A percentile compares a stretch with the other conserved stretches of the same genome.
These are phyloP conservation scores for Fraxinus latifolia DNA, from an alignment of 305 asterid genomes.

Conservation along the genomic window DNA sequence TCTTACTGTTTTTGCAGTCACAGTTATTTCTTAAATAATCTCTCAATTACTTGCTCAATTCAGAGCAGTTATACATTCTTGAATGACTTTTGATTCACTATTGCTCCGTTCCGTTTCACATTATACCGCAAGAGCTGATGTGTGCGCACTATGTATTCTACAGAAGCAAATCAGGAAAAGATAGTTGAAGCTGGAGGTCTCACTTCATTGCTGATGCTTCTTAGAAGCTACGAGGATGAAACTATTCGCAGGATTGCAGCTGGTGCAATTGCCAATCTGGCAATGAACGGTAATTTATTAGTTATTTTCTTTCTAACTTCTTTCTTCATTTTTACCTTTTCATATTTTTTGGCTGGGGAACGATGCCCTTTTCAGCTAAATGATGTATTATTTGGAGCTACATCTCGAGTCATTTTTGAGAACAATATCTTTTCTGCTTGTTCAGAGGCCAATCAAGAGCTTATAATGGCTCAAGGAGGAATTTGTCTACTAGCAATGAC, in stretches of 20 bases:
- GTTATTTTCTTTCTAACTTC: background rate
- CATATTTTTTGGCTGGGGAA: background rate
- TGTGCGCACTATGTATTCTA: conserved; percentile 13
- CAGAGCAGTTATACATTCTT: background rate
- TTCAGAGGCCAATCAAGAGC: conserved; percentile 92
- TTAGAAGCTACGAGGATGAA: conserved; percentile 86
- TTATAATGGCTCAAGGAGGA: conserved; percentile 97
- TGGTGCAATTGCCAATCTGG: conserved; percentile 99
- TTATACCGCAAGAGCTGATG: conserved; percentile 18
- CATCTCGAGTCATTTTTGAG: conserved; percentile 1
- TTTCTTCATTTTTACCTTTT: background rate
- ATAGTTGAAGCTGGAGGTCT: conserved; percentile 99
- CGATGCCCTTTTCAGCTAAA: background rate
- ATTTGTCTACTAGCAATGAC: conserved; percentile 75
- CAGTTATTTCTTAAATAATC: background rate
- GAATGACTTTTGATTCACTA: background rate
- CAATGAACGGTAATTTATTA: conserved; percentile 74
- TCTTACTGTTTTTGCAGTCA: background rate
- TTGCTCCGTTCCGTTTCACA: background rate
- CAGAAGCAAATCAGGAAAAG: conserved; percentile 92
- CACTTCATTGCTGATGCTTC: conserved; percentile 88
- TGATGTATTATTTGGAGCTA: conserved; percentile 18
- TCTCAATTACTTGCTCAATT: background rate
- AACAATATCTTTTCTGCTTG: conserved; percentile 2
- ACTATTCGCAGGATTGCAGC: conserved; percentile 98